These are phyloP conservation scores for Rhodotorula sp. DNA, from an alignment of 1,284 basidiomycete species.

Conservation along the genomic window DNA sequence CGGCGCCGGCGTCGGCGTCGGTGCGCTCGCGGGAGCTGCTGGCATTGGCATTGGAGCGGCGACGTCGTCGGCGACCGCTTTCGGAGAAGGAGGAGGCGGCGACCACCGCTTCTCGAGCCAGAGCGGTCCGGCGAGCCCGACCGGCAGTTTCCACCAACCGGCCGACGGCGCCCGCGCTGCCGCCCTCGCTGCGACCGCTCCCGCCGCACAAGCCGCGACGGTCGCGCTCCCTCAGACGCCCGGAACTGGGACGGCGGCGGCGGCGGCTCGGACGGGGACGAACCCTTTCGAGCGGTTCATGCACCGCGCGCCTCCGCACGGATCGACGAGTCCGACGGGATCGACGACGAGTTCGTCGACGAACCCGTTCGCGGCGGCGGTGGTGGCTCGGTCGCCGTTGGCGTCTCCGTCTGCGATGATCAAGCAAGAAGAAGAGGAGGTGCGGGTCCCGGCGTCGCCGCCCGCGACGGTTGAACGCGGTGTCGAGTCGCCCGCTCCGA, in stretches of 20 bases:
- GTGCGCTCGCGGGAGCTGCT: background rate
- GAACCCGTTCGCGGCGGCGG: constrained; percentile 23
- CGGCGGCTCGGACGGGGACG: constrained; percentile 51
- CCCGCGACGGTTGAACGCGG: background rate
- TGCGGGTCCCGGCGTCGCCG: background rate
- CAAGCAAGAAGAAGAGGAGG: background rate
- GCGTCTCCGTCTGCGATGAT: background rate
- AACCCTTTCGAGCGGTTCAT: constrained; percentile 88
- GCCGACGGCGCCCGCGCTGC: constrained; percentile 31
- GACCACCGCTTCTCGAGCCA: background rate
- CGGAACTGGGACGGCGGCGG: constrained; percentile 55
- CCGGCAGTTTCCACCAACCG: background rate
- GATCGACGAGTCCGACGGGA: constrained; percentile 16
- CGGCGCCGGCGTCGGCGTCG: background rate
- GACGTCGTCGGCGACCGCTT: background rate
- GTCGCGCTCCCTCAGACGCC: constrained; percentile 71
- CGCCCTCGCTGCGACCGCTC: constrained; percentile 40
- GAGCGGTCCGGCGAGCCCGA: background rate
- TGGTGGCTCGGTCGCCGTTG: background rate
- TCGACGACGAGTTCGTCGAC: background rate
- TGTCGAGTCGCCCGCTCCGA: background rate
- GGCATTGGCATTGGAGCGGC: background rate
- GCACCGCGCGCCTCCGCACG: constrained; percentile 15
- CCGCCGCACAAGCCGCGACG: constrained; percentile 55
- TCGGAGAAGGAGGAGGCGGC: background rate